These are phyloP conservation scores for Coniosporium apollinis DNA, from an alignment of 495 filamentous ascomycete species.

Conservation along the genomic window DNA sequence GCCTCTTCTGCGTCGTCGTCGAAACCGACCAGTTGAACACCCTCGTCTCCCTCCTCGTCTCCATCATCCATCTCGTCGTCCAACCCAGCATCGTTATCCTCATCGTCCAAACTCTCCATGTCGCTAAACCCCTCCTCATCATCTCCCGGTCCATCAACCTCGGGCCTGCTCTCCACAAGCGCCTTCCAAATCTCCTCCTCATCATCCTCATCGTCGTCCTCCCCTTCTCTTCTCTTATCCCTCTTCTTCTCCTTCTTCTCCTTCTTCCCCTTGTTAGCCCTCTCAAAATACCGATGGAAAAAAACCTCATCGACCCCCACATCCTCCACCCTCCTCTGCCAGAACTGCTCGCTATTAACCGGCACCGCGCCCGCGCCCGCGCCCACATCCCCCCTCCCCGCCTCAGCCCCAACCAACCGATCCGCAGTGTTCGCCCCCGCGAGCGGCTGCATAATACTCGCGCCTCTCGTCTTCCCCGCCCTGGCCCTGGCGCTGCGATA, in stretches of 20 bases:
- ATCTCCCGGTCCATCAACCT: conserved; percentile 51
- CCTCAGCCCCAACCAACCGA: conserved; percentile 34
- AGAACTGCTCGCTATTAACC: conserved; percentile 81
- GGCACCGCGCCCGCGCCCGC: conserved; percentile 30
- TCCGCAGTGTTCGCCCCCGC: conserved; percentile 42
- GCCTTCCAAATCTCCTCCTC: conserved; percentile 88
- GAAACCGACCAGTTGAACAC: too few relatives aligned
- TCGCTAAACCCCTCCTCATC: conserved; percentile 47
- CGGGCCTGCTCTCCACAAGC: conserved; percentile 61
- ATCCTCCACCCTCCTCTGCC: conserved; percentile 73
- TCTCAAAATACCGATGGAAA: conserved; percentile 92
- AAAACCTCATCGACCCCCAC: conserved; percentile 85
- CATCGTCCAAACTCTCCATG: conserved; percentile 46
- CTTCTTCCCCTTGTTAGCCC: conserved; percentile 47
- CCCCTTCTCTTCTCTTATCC: conserved; percentile 34
- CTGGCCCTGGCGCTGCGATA: conserved; percentile 75
- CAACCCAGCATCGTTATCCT: conserved; percentile 29
- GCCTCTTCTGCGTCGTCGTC: conserved; percentile 30
- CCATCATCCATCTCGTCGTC: conserved; percentile 28
- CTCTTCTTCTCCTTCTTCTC: conserved; percentile 33
- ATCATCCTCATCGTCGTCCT: conserved; percentile 27
- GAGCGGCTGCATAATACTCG: conserved; percentile 92
- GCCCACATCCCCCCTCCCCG: conserved; percentile 22
- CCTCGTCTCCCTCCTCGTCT: conserved; percentile 34
- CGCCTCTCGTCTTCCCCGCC: conserved; percentile 41